Conservation (phyloP, 441 rosid genomes). For the Adansonia gregorii region DNA sequence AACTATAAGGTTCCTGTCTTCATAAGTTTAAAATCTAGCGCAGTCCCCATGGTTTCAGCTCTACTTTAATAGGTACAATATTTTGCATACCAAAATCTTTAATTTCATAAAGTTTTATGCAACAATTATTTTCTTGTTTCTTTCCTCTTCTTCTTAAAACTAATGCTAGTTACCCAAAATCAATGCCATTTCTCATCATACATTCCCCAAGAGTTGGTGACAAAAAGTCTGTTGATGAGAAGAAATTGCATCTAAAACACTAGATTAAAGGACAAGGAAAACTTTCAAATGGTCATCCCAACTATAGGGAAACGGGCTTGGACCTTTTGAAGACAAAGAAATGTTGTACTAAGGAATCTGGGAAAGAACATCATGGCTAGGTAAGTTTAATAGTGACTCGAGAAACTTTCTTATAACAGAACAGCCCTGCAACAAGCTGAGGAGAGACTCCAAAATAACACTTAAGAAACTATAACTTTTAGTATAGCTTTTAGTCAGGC, state of each 20-base stretch:
- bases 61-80: neutral
- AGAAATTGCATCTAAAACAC: neutral
- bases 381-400: neutral
- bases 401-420: neutral
- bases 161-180: neutral
- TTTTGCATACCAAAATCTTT: neutral
- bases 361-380: neutral
- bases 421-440: neutral
- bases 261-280: neutral
- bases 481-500: neutral
- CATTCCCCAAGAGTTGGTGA: neutral
- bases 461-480: neutral
- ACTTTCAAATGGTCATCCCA: neutral
- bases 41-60: neutral
- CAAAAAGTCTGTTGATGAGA: neutral
- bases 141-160: neutral
- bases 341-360: neutral
- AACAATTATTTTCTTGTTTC: neutral
- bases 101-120: neutral
- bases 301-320: neutral
- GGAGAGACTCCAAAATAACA: neutral
- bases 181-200: neutral
- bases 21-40: conserved; percentile 7
- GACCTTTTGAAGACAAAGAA: neutral
- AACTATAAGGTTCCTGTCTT: neutral